Percentiles rank a stretch among this genome's conserved stretches.
Evolutionary conservation across 129 eudicot genomes (phyloP).

Genomic region (Pulicaria dysenterica): DNA sequence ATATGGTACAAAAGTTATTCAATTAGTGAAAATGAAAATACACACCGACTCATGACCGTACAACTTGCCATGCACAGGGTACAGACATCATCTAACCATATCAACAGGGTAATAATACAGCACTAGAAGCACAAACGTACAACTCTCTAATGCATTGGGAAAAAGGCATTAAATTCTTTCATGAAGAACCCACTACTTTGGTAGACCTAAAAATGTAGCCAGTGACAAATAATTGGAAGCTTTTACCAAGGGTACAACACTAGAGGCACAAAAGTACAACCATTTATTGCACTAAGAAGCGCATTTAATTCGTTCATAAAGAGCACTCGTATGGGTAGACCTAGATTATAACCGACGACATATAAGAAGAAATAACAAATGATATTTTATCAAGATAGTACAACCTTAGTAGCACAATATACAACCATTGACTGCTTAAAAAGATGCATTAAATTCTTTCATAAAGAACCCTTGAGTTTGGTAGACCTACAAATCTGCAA

Average conservation of each 20-base stretch:
- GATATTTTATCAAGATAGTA: background rate
- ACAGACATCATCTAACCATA: background rate
- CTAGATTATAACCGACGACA: slow-evolving; percentile 15
- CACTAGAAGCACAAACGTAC: slow-evolving; percentile 12
- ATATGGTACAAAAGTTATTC: slow-evolving; percentile 21
- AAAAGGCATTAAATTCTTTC: slow-evolving; percentile 19
- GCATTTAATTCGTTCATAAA: slow-evolving; percentile 34
- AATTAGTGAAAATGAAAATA: slow-evolving; percentile 21
- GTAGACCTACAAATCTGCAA: background rate
- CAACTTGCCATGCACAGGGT: slow-evolving; percentile 7
- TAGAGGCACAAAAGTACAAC: slow-evolving; percentile 23
- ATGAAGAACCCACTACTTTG: slow-evolving; percentile 22
- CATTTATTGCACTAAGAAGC: slow-evolving; percentile 18
- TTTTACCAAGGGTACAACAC: slow-evolving; percentile 24
- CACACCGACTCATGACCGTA: slow-evolving; percentile 25
- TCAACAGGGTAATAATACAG: background rate
- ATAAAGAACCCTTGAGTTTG: slow-evolving; percentile 32
- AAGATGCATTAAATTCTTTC: slow-evolving; percentile 29
- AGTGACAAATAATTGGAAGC: background rate
- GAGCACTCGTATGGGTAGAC: slow-evolving; percentile 28
- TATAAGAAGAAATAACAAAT: background rate
- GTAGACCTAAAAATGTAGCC: slow-evolving; percentile 15
- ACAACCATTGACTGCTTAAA: slow-evolving; percentile 12
- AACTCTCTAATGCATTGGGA: slow-evolving; percentile 17
- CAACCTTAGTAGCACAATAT: slow-evolving; percentile 19